Evolutionary conservation across 371 early-diverging fungal genomes (phyloP).

Genomic region (Mucor sp.): DNA sequence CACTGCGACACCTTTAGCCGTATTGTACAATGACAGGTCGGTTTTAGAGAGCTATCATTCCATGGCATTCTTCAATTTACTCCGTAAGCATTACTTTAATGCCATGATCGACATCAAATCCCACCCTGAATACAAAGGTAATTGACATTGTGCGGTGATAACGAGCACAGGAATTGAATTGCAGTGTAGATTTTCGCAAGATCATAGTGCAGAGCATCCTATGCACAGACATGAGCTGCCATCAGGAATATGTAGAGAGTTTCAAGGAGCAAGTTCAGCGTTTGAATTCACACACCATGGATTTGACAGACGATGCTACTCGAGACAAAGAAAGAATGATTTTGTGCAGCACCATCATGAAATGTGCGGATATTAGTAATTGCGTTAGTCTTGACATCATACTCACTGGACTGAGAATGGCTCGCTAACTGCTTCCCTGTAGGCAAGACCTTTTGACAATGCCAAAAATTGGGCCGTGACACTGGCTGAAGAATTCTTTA

Average conservation of each 20-base stretch:
- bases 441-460: slow-evolving; percentile 63
- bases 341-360: slow-evolving; percentile 71
- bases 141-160: background rate
- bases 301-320: background rate
- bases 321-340: slow-evolving; percentile 50
- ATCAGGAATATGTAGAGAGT: slow-evolving; percentile 70
- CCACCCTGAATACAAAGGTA: slow-evolving; percentile 37
- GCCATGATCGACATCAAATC: slow-evolving; percentile 25
- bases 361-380: slow-evolving; percentile 85
- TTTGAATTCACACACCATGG: slow-evolving; percentile 13
- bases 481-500: slow-evolving; percentile 62
- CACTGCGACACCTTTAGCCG: slow-evolving; percentile 78
- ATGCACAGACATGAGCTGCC: slow-evolving; percentile 82
- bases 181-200: slow-evolving; percentile 60
- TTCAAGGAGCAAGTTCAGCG: slow-evolving; percentile 61
- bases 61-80: slow-evolving; percentile 78
- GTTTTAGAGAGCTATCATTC: slow-evolving; percentile 94
- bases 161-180: background rate
- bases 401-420: background rate
- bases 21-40: slow-evolving; percentile 89
- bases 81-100: slow-evolving; percentile 64
- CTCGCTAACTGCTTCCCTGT: background rate
- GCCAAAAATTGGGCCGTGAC: slow-evolving; percentile 62
- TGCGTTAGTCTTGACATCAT: slow-evolving; percentile 37
- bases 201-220: slow-evolving; percentile 68